A percentile compares a stretch with the other conserved stretches of the same genome.
Evolutionary conservation across 2,329 filamentous ascomycete genomes (phyloP).

Genomic region (Ascochyta rabiei): DNA sequence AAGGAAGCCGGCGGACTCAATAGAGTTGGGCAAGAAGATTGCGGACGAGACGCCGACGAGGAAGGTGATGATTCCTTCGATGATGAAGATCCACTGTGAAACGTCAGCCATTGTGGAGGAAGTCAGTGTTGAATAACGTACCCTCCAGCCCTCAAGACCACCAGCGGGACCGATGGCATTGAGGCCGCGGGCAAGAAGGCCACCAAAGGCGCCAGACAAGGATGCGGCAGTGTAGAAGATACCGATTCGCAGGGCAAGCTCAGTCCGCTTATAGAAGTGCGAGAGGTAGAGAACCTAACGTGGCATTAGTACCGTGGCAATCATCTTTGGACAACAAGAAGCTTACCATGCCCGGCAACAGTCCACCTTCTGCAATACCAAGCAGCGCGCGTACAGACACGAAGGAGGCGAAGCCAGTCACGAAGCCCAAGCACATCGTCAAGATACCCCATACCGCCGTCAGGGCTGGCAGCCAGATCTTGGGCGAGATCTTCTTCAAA

Average conservation of each 20-base stretch:
- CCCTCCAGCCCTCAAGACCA: slow-evolving; percentile 60
- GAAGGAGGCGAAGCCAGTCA: slow-evolving; percentile 62
- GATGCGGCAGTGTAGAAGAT: slow-evolving; percentile 72
- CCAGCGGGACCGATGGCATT: slow-evolving; percentile 63
- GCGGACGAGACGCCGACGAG: slow-evolving; percentile 59
- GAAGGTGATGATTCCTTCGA: slow-evolving; percentile 64
- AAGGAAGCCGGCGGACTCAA: slow-evolving; percentile 62
- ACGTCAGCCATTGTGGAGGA: neutral
- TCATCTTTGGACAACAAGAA: slow-evolving; percentile 5
- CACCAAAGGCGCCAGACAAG: slow-evolving; percentile 68
- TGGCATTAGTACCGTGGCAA: neutral
- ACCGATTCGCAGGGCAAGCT: slow-evolving; percentile 68
- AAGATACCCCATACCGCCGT: slow-evolving; percentile 64
- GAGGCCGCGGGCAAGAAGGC: slow-evolving; percentile 66
- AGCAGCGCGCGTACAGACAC: slow-evolving; percentile 66
- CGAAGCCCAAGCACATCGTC: slow-evolving; percentile 63
- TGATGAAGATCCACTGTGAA: slow-evolving; percentile 64
- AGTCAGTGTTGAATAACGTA: neutral
- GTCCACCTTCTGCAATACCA: slow-evolving; percentile 67
- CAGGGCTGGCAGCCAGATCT: slow-evolving; percentile 65
- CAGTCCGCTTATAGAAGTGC: slow-evolving; percentile 64
- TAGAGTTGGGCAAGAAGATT: slow-evolving; percentile 62
- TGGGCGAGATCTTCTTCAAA: slow-evolving; percentile 65
- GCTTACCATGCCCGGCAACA: slow-evolving; percentile 68
- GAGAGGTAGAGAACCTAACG: slow-evolving; percentile 63